A percentile compares a stretch with the other conserved stretches of the same genome.
These are phyloP conservation scores for Solanum bulbocastanum DNA, from an alignment of 257 asterid genomes.

Conservation along the genomic window DNA sequence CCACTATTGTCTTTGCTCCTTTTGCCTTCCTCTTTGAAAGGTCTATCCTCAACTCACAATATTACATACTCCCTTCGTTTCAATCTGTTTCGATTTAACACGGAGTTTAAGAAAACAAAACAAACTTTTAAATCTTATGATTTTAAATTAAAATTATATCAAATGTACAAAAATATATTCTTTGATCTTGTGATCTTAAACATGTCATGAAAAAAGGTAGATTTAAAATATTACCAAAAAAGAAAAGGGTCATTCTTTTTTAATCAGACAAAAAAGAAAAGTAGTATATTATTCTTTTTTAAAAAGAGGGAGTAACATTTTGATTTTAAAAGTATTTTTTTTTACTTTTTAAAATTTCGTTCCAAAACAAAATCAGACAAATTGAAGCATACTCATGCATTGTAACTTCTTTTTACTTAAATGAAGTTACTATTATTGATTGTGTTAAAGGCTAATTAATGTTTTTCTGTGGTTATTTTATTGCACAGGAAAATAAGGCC, in stretches of 20 bases:
- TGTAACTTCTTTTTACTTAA: not conserved
- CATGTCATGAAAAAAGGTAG: not conserved
- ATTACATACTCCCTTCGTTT: too few species aligned
- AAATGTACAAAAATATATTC: too few species aligned
- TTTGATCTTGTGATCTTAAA: too few species aligned
- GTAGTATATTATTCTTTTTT: too few species aligned
- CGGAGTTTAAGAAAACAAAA: too few species aligned
- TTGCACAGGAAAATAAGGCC: slow-evolving; percentile 75
- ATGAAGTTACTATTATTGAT: not conserved
- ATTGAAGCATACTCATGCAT: not conserved
- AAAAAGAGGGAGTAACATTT: not conserved
- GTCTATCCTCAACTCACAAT: slow-evolving; percentile 4
- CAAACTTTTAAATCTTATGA: too few species aligned
- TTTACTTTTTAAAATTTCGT: not conserved
- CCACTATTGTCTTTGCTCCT: slow-evolving; percentile 63
- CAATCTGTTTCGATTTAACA: not conserved
- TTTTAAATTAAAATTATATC: too few species aligned
- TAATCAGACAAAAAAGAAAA: too few species aligned
- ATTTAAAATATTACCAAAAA: too few species aligned
- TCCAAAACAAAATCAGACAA: not conserved
- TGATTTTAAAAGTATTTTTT: too few species aligned
- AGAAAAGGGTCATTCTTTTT: not conserved
- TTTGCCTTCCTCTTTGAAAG: slow-evolving; percentile 70
- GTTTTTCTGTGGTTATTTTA: not conserved
- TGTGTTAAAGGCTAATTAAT: not conserved